Percentiles rank a stretch among this genome's conserved stretches.
Conservation (phyloP, 1,284 basidiomycete species). For the Trametes polyzona region DNA sequence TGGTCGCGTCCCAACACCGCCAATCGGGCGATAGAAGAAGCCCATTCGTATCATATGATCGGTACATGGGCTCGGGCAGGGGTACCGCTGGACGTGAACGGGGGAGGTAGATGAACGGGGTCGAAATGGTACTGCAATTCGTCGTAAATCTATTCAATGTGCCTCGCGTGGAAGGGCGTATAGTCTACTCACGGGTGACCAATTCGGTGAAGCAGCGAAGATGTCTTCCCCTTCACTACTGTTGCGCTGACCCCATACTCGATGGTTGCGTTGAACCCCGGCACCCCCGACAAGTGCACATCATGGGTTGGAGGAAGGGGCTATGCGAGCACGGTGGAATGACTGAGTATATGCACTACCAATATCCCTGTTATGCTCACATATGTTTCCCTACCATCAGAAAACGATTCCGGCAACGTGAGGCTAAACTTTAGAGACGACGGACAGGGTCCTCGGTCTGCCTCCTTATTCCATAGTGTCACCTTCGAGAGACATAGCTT, state of each 20-base stretch:
- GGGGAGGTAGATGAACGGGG: constrained; percentile 67
- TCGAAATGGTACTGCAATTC: constrained; percentile 49
- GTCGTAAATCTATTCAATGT: not conserved
- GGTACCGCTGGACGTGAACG: constrained; percentile 61
- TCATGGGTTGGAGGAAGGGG: constrained; percentile 68
- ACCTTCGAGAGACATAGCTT: constrained; percentile 55
- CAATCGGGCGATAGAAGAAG: constrained; percentile 52
- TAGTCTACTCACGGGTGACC: constrained; percentile 30
- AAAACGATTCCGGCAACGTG: constrained; percentile 59
- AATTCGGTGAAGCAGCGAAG: constrained; percentile 26
- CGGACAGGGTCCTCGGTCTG: constrained; percentile 51
- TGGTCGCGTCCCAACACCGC: constrained; percentile 49
- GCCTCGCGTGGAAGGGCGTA: not conserved
- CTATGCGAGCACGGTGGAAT: constrained; percentile 8
- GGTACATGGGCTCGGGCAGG: constrained; percentile 51
- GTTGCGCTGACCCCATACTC: constrained; percentile 33
- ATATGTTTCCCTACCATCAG: constrained; percentile 56
- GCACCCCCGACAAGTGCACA: constrained; percentile 66
- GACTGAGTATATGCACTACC: not conserved
- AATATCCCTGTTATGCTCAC: constrained; percentile 45
- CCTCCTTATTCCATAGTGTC: constrained; percentile 60
- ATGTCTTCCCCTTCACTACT: constrained; percentile 30
- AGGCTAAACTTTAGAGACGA: constrained; percentile 55
- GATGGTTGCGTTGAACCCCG: constrained; percentile 55
- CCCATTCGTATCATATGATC: constrained; percentile 36